Base-by-base conservation (phyloP, 2,329 filamentous ascomycete species). In the Cadophora luteo-olivacea region DNA sequence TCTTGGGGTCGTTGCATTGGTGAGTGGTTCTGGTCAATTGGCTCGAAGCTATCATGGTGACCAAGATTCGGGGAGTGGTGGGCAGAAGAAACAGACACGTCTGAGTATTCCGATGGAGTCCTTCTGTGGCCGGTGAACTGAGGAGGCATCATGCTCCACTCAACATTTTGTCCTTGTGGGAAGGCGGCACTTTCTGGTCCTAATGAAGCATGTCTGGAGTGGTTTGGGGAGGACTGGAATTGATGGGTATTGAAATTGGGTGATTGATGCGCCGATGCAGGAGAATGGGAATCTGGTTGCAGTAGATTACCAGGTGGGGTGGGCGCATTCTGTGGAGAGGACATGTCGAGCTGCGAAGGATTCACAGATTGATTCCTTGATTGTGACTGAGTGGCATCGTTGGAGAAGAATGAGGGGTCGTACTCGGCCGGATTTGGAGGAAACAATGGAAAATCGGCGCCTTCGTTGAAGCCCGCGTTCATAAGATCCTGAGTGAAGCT, bases 51-150 rank as follows among this genome's bases (percentile, higher is more conserved):
- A 75, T 97, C 94, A 69, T 91, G 86, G 73, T 91, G 91, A 33
- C 86, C 87, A 67, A 97, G 81, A 76, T 93, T 93, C 3, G 95
- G 95, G 22, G 95, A 97, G 29, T 90, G 92, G 25, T 92, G 90
- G 19, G 90, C 92, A 22, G 93, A 97, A 5, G 91, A 97, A 12
- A 96, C 90, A 5, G 91, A 97, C 6, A 97, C 90, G 73, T 97
- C 95, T 2, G 94, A 97, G 76, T 91, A 93, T 74, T 97, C 95
- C n/a, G 94, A 97, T 0, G 93, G 92, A 48, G 88, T 90, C 76
- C 94, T 89, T 74, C 94, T 87, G 78, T 97, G 95, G n/a, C 87
- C 85, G 73, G 92, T 91, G 77, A 97, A 97, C 69, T 84, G 82
- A 48, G 82, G 81, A 73, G 86, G 85, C 76, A 84, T 79, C 77